phyloP scores from a whole-genome alignment of 2,329 filamentous ascomycete species.

The Sporothrix mexicana region DNA sequence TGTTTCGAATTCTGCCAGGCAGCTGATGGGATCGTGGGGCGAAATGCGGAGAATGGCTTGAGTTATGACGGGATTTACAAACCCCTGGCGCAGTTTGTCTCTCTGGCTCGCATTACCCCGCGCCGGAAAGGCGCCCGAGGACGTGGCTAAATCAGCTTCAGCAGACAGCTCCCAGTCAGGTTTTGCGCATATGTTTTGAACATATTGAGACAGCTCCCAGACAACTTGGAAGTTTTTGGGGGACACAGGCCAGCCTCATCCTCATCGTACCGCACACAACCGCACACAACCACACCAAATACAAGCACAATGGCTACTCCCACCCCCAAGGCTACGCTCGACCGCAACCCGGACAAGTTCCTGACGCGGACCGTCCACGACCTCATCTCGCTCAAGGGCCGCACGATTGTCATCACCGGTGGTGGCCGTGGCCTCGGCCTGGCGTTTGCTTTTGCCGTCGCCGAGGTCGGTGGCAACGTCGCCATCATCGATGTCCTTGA shows the following conservation, averaged over 20 bases:
- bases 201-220: background rate
- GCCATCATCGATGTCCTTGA: constrained; percentile 24
- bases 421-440: constrained; percentile 29
- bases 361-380: constrained; percentile 14
- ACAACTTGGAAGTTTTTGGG: background rate
- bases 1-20: too few relatives aligned
- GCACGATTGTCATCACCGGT: constrained; percentile 55
- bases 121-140: background rate
- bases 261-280: too few relatives aligned
- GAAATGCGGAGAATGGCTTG: too few relatives aligned
- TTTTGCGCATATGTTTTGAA: too few relatives aligned
- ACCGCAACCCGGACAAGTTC: constrained; percentile 39
- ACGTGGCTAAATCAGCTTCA: background rate
- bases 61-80: too few relatives aligned
- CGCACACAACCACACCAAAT: background rate
- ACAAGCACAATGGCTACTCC: background rate
- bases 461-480: constrained; percentile 31
- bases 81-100: background rate
- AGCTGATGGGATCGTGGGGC: background rate
- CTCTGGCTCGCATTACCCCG: background rate
- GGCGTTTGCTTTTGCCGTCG: constrained; percentile 28
- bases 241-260: too few relatives aligned
- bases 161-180: too few relatives aligned
- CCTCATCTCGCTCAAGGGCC: constrained; percentile 24
- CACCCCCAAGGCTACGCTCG: constrained; percentile 6